Evolutionary conservation across 1,139 yeast species (phyloP), one percentile per base, ranked within the genome.

Genomic region (Hansenula lynferdii): DNA sequence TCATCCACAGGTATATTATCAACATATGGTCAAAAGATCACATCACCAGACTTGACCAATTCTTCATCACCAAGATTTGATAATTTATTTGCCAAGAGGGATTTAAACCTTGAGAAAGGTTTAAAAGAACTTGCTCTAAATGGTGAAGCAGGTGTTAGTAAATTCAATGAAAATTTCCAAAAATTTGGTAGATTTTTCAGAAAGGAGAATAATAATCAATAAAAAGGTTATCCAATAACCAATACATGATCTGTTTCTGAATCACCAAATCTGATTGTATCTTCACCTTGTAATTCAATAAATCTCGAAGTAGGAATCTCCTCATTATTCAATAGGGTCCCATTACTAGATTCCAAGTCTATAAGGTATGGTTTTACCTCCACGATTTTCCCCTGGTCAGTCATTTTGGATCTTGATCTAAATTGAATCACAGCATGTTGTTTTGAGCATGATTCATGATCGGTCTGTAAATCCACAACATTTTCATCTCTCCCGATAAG

Each of bases 401-500:
- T 46, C 2, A 41, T 33, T 6, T 34, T 40, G 15, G 50, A 41
- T 17, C 48, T 45, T 28, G 44, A 43, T 20, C 75, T 54, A 44
- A 71, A 76, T 46, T 77, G 84, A 10, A 78, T 58, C 1, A 67
- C 83, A 9, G 81, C 79, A 47, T 77, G 84, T 48, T 72, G 75
- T 39, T 69, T 67, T 1, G 80, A 72, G 31, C 74, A 69, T 1
- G 70, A 57, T 17, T 62, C 63, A 35, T 70, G 69, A 15, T 64
- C 62, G 2, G 74, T 54, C 11, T 60, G 55, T 3, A 77, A 63
- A 48, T 77, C 77, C 18, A 66, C 69, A 1, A 69, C 51, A 11
- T 62, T 56, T 7, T 51, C 48, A 42, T 72, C 77, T 28, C 80
- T 59, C 0, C 84, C 84, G 11, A 77, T 49, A 4, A 72, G 47